Conservation (phyloP, 2,329 filamentous ascomycete species). For the Xylariaceae sp. region DNA sequence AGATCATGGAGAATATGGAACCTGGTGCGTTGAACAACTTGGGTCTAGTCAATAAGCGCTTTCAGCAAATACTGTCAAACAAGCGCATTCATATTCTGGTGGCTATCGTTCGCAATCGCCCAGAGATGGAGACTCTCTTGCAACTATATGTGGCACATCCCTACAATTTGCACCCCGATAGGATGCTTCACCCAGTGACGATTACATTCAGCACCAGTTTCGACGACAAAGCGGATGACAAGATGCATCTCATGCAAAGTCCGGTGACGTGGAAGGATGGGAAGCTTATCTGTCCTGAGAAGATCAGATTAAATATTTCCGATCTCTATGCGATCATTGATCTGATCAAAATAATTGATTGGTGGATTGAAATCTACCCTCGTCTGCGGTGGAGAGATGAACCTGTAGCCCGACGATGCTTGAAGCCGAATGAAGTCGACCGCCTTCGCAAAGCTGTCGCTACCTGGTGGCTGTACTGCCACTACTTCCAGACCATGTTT, state of each 20-base stretch:
- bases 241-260: conserved; percentile 19
- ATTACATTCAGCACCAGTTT: conserved; percentile 23
- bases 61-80: conserved; percentile 40
- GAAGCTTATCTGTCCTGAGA: conserved; percentile 24
- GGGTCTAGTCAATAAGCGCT: conserved; percentile 36
- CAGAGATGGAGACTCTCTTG: conserved; percentile 45
- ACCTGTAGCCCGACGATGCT: conserved; percentile 43
- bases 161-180: conserved; percentile 23
- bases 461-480: conserved; percentile 52
- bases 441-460: conserved; percentile 50
- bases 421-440: conserved; percentile 41
- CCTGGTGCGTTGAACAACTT: conserved; percentile 40
- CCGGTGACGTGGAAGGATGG: conserved; percentile 21
- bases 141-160: conserved; percentile 43
- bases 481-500: conserved; percentile 47
- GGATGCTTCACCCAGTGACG: conserved; percentile 28
- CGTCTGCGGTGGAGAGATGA: conserved; percentile 45
- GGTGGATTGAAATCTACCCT: conserved; percentile 40
- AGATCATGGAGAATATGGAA: conserved; percentile 42
- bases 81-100: conserved; percentile 43
- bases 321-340: conserved; percentile 33
- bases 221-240: conserved; percentile 12
- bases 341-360: conserved; percentile 35
- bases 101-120: conserved; percentile 38
- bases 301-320: conserved; percentile 22